These are phyloP conservation scores for Wickerhamomyces canadensis DNA, from an alignment of 805 yeast genomes.

Conservation along the genomic window DNA sequence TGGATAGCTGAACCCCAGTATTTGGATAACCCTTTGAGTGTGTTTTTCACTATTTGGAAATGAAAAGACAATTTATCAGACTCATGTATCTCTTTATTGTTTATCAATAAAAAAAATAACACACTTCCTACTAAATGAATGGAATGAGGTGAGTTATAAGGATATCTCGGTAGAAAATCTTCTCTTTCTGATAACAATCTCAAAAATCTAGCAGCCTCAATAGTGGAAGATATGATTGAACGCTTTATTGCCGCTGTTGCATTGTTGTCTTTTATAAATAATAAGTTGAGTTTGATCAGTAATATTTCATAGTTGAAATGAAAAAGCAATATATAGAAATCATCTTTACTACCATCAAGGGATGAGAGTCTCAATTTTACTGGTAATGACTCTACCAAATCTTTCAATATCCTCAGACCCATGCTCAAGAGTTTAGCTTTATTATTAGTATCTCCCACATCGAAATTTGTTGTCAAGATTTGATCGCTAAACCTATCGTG, in stretches of 20 bases:
- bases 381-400: slow-evolving; percentile 22
- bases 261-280: slow-evolving; percentile 14
- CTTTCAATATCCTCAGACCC: slow-evolving; percentile 21
- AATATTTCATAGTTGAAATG: slow-evolving; percentile 23
- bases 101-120: slow-evolving; percentile 4
- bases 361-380: slow-evolving; percentile 5
- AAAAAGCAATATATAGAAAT: slow-evolving; percentile 16
- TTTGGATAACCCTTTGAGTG: background rate
- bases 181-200: background rate
- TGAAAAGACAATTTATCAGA: background rate
- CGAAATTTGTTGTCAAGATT: slow-evolving; percentile 27
- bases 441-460: slow-evolving; percentile 29
- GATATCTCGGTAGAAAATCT: slow-evolving; percentile 5
- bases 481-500: slow-evolving; percentile 30
- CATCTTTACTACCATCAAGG: background rate
- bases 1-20: background rate
- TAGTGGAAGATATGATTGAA: slow-evolving; percentile 16
- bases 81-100: too few relatives aligned
- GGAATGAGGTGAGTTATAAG: slow-evolving; percentile 13
- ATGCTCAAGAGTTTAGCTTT: slow-evolving; percentile 20
- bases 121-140: slow-evolving; percentile 7
- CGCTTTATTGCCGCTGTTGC: slow-evolving; percentile 7
- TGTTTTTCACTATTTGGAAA: background rate
- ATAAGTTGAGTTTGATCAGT: slow-evolving; percentile 18
- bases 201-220: slow-evolving; percentile 9